Evolutionary conservation across 140 eudicot species (phyloP).

Genomic region (Erigeron philadelphicus): DNA sequence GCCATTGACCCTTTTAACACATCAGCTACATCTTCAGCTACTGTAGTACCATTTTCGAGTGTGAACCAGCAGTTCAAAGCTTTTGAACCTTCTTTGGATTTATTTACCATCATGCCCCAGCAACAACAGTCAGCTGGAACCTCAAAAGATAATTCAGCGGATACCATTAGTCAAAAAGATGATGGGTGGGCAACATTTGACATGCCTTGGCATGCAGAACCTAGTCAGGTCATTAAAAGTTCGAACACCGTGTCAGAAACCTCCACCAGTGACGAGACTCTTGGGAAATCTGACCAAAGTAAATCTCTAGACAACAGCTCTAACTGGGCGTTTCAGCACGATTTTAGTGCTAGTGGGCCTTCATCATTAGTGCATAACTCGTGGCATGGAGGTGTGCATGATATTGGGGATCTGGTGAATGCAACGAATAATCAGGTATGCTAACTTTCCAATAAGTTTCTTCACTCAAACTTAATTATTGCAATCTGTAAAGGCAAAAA

Average conservation of each 20-base stretch:
- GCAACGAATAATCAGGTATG: constrained; percentile 44
- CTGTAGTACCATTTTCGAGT: constrained; percentile 29
- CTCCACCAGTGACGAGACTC: constrained; percentile 22
- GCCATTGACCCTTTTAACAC: constrained; percentile 45
- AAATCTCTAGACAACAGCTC: constrained; percentile 23
- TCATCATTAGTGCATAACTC: constrained; percentile 21
- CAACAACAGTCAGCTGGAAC: constrained; percentile 39
- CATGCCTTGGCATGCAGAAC: constrained; percentile 43
- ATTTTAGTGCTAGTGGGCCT: constrained; percentile 37
- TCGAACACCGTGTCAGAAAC: constrained; percentile 23
- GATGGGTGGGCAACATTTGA: constrained; percentile 89
- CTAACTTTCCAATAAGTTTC: neutral
- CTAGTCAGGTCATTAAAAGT: constrained; percentile 20
- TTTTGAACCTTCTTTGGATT: constrained; percentile 34
- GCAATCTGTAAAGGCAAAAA: no score
- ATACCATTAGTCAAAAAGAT: constrained; percentile 26
- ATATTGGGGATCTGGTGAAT: constrained; percentile 30
- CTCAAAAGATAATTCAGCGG: constrained; percentile 26
- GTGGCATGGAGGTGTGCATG: constrained; percentile 22
- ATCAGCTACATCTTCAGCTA: constrained; percentile 42
- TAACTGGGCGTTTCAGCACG: constrained; percentile 45
- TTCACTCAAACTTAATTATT: no score
- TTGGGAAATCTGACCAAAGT: constrained; percentile 21
- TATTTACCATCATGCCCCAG: constrained; percentile 30
- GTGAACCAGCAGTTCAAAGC: constrained; percentile 37